These are phyloP conservation scores for Entophlyctis luteolus DNA, from an alignment of 192 early-diverging fungal genomes.

Conservation along the genomic window DNA sequence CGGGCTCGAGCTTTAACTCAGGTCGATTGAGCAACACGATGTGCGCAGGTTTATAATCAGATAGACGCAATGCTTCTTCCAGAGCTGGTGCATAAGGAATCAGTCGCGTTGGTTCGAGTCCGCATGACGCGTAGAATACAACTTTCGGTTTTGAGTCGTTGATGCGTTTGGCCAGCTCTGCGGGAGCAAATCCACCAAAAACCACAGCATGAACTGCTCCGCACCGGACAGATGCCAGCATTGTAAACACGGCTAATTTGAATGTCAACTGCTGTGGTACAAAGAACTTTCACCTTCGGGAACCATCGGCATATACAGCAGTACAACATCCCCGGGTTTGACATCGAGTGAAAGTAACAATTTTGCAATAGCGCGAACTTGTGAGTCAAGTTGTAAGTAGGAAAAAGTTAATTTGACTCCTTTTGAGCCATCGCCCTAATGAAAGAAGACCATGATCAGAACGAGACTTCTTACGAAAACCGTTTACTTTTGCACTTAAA, in stretches of 20 bases:
- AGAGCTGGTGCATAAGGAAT: constrained; percentile 47
- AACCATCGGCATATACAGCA: constrained; percentile 55
- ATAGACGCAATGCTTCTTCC: constrained; percentile 62
- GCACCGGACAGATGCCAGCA: constrained; percentile 80
- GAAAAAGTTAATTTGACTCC: not conserved
- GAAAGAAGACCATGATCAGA: not conserved
- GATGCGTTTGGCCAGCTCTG: constrained; percentile 73
- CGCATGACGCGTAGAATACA: constrained; percentile 71
- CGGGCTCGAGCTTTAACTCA: constrained; percentile 28
- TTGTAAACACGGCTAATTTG: constrained; percentile 72
- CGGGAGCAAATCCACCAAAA: constrained; percentile 58
- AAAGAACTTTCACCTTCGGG: too few relatives aligned
- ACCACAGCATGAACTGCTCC: constrained; percentile 82
- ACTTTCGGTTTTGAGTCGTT: constrained; percentile 72
- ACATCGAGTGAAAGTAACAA: constrained; percentile 62
- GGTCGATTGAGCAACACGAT: constrained; percentile 67
- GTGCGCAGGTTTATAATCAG: constrained; percentile 44
- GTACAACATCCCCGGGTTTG: constrained; percentile 65
- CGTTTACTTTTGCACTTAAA: not conserved
- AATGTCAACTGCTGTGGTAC: too few relatives aligned
- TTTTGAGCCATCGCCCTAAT: not conserved
- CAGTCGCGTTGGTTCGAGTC: constrained; percentile 70
- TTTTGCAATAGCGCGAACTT: constrained; percentile 45
- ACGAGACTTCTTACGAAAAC: not conserved
- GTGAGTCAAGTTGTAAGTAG: not conserved